Conservation (phyloP, 176 grass and related monocot species). For the Carex kokanica region DNA sequence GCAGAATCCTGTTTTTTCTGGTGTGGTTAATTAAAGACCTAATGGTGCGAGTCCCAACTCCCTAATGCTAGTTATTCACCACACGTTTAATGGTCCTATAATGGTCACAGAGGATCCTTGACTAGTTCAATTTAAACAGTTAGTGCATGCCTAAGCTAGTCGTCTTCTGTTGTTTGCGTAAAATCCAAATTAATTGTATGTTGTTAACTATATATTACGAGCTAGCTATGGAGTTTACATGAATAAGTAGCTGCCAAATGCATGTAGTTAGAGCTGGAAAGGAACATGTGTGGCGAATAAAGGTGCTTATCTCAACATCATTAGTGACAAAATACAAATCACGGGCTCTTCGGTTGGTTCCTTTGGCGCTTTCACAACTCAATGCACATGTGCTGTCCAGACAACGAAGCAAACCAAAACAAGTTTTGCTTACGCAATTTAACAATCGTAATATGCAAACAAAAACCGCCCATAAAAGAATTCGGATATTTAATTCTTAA, state of each 20-base stretch:
- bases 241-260: neutral
- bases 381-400: conserved; percentile 20
- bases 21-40: too few species aligned
- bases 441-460: neutral
- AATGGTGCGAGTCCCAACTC: neutral
- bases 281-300: conserved; percentile 23
- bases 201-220: neutral
- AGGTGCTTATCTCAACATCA: conserved; percentile 6
- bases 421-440: neutral
- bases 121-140: neutral
- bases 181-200: neutral
- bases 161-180: neutral
- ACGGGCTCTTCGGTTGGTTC: conserved; percentile 18
- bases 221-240: neutral
- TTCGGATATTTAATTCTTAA: neutral
- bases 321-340: conserved; percentile 28
- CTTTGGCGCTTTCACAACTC: conserved; percentile 15
- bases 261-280: conserved; percentile 12
- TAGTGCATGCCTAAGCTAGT: conserved; percentile 2
- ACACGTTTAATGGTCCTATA: neutral
- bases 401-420: conserved; percentile 6
- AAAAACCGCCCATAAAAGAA: neutral
- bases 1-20: neutral
- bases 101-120: neutral
- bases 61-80: neutral